Evolutionary conservation across 768 basidiomycete genomes (phyloP).

Genomic region (Mycena latifolia): DNA sequence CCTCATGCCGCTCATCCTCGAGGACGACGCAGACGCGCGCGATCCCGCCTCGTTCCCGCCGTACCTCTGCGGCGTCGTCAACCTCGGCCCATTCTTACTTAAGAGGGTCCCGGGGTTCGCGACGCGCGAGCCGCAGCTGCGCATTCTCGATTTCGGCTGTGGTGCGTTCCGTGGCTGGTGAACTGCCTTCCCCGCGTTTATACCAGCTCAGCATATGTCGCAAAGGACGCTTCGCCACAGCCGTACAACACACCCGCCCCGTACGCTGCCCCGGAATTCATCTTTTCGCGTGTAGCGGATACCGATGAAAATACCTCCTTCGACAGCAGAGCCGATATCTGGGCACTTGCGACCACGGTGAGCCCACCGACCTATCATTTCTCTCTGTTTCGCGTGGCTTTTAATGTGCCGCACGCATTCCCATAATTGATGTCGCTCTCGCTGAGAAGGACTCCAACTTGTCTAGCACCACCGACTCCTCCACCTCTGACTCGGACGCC

Average conservation of each 20-base stretch:
- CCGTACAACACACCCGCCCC: background rate
- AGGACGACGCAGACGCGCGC: too few species aligned
- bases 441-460: too few species aligned
- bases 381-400: too few species aligned
- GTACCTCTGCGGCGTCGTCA: background rate
- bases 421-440: too few species aligned
- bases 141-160: conserved; percentile 8
- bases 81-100: background rate
- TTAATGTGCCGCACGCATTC: too few species aligned
- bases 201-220: background rate
- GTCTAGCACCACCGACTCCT: too few species aligned
- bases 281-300: background rate
- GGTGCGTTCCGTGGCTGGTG: conserved; percentile 1
- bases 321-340: conserved; percentile 6
- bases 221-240: background rate
- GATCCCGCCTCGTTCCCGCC: conserved; percentile 15
- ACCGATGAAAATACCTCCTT: background rate
- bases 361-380: background rate
- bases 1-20: background rate
- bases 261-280: background rate
- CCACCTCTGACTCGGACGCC: too few species aligned
- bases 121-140: background rate
- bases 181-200: background rate
- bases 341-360: background rate
- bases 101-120: background rate